Evolutionary conservation across 2,329 filamentous ascomycete genomes (phyloP).

Genomic region (Fusarium secorum): DNA sequence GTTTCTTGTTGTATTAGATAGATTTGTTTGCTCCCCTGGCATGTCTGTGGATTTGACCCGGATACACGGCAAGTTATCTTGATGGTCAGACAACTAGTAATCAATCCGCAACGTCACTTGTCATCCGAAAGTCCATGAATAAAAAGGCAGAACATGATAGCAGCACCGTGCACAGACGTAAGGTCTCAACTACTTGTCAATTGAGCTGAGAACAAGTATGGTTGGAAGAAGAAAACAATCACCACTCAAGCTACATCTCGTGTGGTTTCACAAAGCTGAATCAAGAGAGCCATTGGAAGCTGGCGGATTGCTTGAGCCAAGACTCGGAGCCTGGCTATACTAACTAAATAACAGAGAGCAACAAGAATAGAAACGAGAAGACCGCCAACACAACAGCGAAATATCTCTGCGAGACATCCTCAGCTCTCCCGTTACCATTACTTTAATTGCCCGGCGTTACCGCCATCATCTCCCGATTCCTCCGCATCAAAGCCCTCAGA

Average conservation of each 20-base stretch:
- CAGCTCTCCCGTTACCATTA: background rate
- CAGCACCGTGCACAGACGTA: background rate
- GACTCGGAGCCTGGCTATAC: accelerated
- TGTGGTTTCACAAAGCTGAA: accelerated
- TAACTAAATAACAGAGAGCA: accelerated
- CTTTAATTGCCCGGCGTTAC: background rate
- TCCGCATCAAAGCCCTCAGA: background rate
- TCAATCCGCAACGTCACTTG: background rate
- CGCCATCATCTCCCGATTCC: background rate
- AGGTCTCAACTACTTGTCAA: accelerated
- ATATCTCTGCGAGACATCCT: accelerated
- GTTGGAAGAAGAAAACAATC: accelerated
- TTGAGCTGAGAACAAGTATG: accelerated
- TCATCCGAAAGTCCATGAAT: background rate
- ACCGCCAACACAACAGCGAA: accelerated
- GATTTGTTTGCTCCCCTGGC: background rate
- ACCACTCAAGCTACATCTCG: accelerated
- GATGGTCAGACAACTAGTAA: accelerated
- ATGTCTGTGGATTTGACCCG: background rate
- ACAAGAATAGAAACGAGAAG: accelerated
- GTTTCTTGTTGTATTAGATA: accelerated
- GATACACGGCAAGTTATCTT: background rate
- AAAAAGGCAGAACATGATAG: accelerated
- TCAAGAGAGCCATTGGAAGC: accelerated
- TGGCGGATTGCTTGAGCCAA: accelerated